phyloP scores from a whole-genome alignment of 2,329 filamentous ascomycete species.

The Stagonosporopsis tanaceti region DNA sequence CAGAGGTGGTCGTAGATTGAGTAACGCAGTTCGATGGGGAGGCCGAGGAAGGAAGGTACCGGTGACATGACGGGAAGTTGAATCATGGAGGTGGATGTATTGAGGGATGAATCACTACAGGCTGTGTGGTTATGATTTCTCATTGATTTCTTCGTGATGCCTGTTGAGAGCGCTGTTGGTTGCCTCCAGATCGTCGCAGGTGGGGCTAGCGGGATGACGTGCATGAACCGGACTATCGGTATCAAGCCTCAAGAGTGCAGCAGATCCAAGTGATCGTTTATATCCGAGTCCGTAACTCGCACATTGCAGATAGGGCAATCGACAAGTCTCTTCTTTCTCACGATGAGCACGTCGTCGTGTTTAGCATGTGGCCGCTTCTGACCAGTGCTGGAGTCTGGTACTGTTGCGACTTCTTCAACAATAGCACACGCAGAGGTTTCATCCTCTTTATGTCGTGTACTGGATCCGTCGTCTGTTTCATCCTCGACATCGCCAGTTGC shows the following conservation, averaged over 20 bases:
- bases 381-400: slow-evolving; percentile 7
- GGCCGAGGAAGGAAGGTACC: slow-evolving; percentile 12
- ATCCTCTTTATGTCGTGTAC: slow-evolving; percentile 20
- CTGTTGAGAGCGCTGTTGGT: neutral
- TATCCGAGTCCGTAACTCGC: slow-evolving; percentile 39
- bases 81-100: neutral
- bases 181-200: neutral
- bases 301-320: slow-evolving; percentile 52
- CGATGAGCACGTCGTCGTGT: slow-evolving; percentile 16
- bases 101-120: no score
- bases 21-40: slow-evolving; percentile 27
- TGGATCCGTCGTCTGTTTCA: slow-evolving; percentile 19
- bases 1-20: slow-evolving; percentile 26
- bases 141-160: neutral
- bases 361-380: slow-evolving; percentile 32
- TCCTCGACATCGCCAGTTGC: slow-evolving; percentile 19
- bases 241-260: slow-evolving; percentile 30
- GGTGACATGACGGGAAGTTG: neutral
- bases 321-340: slow-evolving; percentile 36
- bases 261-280: slow-evolving; percentile 53
- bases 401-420: slow-evolving; percentile 9
- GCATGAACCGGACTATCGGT: slow-evolving; percentile 9
- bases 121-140: neutral
- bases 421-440: slow-evolving; percentile 21
- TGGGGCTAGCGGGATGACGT: slow-evolving; percentile 21